Evolutionary conservation across 768 basidiomycete genomes (phyloP).

Genomic region (Crepidotus variabilis): DNA sequence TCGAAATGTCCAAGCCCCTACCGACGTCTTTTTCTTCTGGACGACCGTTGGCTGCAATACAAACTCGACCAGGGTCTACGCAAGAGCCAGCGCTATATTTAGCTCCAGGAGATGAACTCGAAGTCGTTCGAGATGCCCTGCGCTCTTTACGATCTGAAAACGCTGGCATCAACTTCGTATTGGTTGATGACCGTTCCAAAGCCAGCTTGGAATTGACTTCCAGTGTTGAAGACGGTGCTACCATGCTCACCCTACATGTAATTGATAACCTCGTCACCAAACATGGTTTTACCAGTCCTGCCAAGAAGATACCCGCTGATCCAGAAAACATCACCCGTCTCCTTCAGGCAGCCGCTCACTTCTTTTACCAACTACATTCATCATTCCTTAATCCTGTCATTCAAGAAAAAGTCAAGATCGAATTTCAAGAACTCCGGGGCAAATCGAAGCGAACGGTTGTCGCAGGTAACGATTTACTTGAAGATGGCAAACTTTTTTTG

Average conservation of each 20-base stretch:
- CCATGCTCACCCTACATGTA: background rate
- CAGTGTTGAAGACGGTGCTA: background rate
- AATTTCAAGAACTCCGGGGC: background rate
- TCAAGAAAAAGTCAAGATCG: background rate
- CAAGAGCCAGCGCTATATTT: background rate
- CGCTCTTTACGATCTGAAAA: background rate
- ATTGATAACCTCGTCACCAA: background rate
- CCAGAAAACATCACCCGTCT: background rate
- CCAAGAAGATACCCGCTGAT: background rate
- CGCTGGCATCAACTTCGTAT: background rate
- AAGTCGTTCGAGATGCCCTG: background rate
- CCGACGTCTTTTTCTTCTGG: background rate
- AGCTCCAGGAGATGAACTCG: background rate
- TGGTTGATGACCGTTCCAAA: background rate
- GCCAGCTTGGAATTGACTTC: background rate
- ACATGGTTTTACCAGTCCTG: background rate
- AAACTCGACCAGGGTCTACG: background rate
- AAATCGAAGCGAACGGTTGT: background rate
- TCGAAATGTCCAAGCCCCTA: background rate
- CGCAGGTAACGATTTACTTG: background rate
- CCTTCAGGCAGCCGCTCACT: background rate
- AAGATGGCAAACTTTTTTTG: background rate
- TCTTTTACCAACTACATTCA: background rate
- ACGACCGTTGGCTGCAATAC: background rate
- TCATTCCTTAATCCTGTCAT: background rate